Base-by-base conservation (phyloP, 2,329 filamentous ascomycete species). In the Passalora sequoiae region DNA sequence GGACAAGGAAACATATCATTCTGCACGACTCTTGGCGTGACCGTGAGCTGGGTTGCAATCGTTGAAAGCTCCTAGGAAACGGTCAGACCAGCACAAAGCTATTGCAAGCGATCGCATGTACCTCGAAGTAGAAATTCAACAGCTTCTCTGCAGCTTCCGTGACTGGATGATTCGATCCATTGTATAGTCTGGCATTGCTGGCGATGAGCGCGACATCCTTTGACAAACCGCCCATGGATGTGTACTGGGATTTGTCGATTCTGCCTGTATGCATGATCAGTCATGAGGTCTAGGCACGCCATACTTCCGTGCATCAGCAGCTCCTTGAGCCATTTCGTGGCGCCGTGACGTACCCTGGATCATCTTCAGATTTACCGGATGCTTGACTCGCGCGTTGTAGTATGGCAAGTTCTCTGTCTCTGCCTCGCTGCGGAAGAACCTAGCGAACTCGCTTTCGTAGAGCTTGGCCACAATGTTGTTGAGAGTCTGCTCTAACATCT, bases 1-100 rank as follows among this genome's bases (percentile, higher is more conserved):
- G 70, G 71, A 46, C 74, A 77, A 2, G 60, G 38, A 17, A 73
- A 65, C 1, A 52, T 44, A 13, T 30, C 22, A 4, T 22, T 10
- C 20, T 32, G 30, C 13, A 32, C 30, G 2, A 8, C 10, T 17
- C 12, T 16, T 7, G 25, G 5, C 33, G 32, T 17, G 15, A 39
- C 12, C 24, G 36, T 43, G 35, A 17, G 9, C 4, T 22, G 25
- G 16, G 17, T 31, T 4, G 15, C 19, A 9, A 17, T 32, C 7
- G 30, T 17, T 9, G 30, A 32, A 2, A 32, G 20, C 6, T 6
- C 33, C 16, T 15, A n/a, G n/a, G n/a, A n/a, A n/a, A n/a, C n/a
- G n/a, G n/a, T n/a, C n/a, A n/a, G n/a, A n/a, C n/a, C n/a, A n/a
- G n/a, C n/a, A n/a, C n/a, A n/a, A n/a, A n/a, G n/a, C n/a, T n/a